Base-by-base conservation (phyloP, 192 early-diverging fungal species). In the Umbelopsis isabellina region DNA sequence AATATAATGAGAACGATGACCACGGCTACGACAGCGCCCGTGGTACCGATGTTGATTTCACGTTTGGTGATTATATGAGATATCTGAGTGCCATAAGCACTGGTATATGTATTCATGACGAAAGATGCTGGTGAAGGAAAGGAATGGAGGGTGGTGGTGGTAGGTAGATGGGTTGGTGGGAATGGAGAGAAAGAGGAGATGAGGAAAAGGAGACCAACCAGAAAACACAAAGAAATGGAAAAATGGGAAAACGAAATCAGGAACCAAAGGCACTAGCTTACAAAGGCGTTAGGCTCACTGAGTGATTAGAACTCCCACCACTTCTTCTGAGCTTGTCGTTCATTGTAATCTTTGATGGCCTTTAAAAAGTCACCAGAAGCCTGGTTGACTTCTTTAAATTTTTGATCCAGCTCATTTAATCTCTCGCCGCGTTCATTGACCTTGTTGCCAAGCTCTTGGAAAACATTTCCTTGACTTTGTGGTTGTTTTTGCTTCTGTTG, bases 401-500 rank as follows among this genome's bases (percentile, higher is more conserved):
- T 90, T 18, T 83, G 51, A 46, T 87, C 82, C 33, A 93, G 66
- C 41, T 88, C 66, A 2, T 75, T 68, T 27, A 93, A 72, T 41
- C 76, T 72, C 68, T 93, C 86, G 15, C 90, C 88, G 49, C 91
- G 85, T 67, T 93, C 91, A 72, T 88, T 88, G 49, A 93, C 65
- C 18, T 73, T 69, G 37, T 75, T 50, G 8, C 68, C 65, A 8
- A 80, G 72, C 66, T 80, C 79, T 37, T 52, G 25, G 65, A 80
- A 80, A n/a, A 75, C 61, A 50, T 71, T 58, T 41, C 52, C 65
- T 51, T 65, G 66, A 2, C 41, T 37, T 50, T 41, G 33, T 23
- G 50, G 23, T 71, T 35, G 15, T 66, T 27, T 45, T 49, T 61
- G 66, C 65, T 33, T 41, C 25, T 22, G 16, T 18, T 27, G 9